phyloP scores from a whole-genome alignment of 805 yeast species.

The Hanseniaspora clermontiae region DNA sequence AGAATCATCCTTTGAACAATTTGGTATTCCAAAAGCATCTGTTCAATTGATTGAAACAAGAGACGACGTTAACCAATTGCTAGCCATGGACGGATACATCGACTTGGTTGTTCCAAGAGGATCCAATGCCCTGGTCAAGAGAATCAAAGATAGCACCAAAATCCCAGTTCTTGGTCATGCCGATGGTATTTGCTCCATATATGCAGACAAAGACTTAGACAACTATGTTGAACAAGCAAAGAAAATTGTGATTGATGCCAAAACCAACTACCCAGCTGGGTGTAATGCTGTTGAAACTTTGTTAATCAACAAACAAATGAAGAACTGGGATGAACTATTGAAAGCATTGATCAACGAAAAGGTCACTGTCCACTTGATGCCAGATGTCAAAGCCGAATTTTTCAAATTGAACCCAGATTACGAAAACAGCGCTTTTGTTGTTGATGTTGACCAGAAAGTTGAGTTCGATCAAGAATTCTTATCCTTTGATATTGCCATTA shows the following conservation, averaged over 20 bases:
- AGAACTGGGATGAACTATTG: slow-evolving; percentile 30
- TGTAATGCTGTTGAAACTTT: slow-evolving; percentile 92
- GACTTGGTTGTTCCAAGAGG: slow-evolving; percentile 97
- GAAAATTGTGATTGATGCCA: slow-evolving; percentile 67
- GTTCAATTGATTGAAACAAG: slow-evolving; percentile 81
- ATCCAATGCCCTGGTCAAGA: slow-evolving; percentile 80
- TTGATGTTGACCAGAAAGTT: slow-evolving; percentile 34
- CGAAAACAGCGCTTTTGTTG: slow-evolving; percentile 23
- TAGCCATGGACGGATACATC: slow-evolving; percentile 75
- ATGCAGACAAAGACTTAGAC: slow-evolving; percentile 67
- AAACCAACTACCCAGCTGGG: slow-evolving; percentile 97
- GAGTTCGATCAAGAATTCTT: slow-evolving; percentile 79
- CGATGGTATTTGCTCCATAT: slow-evolving; percentile 90
- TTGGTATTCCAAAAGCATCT: slow-evolving; percentile 68
- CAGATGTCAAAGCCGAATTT: slow-evolving; percentile 32
- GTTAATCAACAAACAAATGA: slow-evolving; percentile 36
- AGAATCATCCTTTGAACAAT: slow-evolving; percentile 29
- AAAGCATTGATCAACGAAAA: slow-evolving; percentile 42
- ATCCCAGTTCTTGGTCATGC: slow-evolving; percentile 98
- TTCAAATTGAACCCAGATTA: slow-evolving; percentile 19
- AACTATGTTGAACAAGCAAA: slow-evolving; percentile 51
- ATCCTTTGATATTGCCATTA: slow-evolving; percentile 70
- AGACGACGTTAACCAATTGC: slow-evolving; percentile 73
- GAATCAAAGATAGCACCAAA: slow-evolving; percentile 74
- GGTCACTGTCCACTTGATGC: slow-evolving; percentile 62